phyloP scores from a whole-genome alignment of 208 protist genomes.

The Crithidia expoeki region DNA sequence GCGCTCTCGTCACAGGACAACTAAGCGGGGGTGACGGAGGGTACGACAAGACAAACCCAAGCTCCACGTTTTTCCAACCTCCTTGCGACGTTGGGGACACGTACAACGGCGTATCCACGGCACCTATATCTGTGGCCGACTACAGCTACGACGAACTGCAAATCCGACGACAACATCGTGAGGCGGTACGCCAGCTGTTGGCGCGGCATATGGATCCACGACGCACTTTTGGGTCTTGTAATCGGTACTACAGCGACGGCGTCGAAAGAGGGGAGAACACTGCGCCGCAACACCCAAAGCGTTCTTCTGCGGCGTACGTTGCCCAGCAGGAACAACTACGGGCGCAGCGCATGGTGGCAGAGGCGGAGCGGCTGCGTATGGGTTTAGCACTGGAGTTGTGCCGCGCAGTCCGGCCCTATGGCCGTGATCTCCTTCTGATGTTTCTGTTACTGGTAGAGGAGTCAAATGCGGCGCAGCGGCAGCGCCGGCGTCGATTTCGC shows the following conservation, averaged over 20 bases:
- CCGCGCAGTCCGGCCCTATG: conserved; percentile 45
- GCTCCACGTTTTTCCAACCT: not conserved
- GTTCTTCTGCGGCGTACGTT: conserved; percentile 12
- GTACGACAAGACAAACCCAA: not conserved
- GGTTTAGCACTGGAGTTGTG: conserved; percentile 50
- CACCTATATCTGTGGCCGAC: not conserved
- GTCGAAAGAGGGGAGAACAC: not conserved
- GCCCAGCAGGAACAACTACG: conserved; percentile 19
- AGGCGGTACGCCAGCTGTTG: conserved; percentile 20
- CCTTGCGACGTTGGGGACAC: not conserved
- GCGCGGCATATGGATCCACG: conserved; percentile 17
- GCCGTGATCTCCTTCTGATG: conserved; percentile 53
- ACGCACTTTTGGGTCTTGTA: not conserved
- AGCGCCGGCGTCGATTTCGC: not conserved
- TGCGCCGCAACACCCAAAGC: not conserved
- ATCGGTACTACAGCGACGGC: not conserved
- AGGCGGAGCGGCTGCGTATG: conserved; percentile 35
- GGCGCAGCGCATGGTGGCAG: conserved; percentile 14
- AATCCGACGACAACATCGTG: conserved; percentile 9
- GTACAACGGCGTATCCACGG: not conserved
- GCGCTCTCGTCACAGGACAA: not conserved
- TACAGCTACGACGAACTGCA: conserved; percentile 8
- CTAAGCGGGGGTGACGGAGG: not conserved
- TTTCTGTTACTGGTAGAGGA: conserved; percentile 49
- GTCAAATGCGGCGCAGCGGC: conserved; percentile 17